Conservation (phyloP, 2,329 filamentous ascomycete genomes). For the Rhinocladiella mackenziei region DNA sequence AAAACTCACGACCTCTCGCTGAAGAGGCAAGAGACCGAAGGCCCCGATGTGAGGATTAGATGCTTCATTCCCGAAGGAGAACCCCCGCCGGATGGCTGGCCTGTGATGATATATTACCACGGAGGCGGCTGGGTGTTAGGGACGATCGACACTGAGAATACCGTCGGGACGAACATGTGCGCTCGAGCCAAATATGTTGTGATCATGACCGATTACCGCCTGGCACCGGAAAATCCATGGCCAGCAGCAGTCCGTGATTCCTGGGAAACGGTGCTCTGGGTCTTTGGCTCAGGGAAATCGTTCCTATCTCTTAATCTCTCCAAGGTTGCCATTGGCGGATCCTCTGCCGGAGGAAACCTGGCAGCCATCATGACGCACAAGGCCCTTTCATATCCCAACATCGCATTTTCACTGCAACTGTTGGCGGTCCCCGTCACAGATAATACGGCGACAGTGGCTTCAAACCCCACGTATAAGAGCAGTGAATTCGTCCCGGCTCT, state of each 20-base stretch:
- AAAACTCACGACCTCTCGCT: slow-evolving; percentile 46
- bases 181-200: slow-evolving; percentile 44
- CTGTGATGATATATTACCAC: slow-evolving; percentile 42
- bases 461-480: slow-evolving; percentile 37
- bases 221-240: slow-evolving; percentile 50
- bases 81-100: slow-evolving; percentile 9
- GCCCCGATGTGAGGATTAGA: slow-evolving; percentile 46
- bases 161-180: slow-evolving; percentile 49
- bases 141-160: slow-evolving; percentile 48
- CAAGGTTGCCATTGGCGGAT: slow-evolving; percentile 57
- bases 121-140: slow-evolving; percentile 51
- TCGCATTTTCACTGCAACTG: slow-evolving; percentile 3
- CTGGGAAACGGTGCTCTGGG: slow-evolving; percentile 26
- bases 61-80: slow-evolving; percentile 49
- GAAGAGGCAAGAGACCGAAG: slow-evolving; percentile 43
- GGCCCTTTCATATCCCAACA: not conserved
- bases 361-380: slow-evolving; percentile 33
- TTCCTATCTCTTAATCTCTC: slow-evolving; percentile 42
- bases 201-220: slow-evolving; percentile 51
- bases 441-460: slow-evolving; percentile 46
- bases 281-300: not conserved
- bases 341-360: slow-evolving; percentile 61
- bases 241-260: slow-evolving; percentile 50
- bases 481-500: slow-evolving; percentile 51
- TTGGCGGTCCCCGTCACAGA: slow-evolving; percentile 47